Conservation (phyloP, 2,329 filamentous ascomycete genomes). For the Colletotrichum liaoningense region DNA sequence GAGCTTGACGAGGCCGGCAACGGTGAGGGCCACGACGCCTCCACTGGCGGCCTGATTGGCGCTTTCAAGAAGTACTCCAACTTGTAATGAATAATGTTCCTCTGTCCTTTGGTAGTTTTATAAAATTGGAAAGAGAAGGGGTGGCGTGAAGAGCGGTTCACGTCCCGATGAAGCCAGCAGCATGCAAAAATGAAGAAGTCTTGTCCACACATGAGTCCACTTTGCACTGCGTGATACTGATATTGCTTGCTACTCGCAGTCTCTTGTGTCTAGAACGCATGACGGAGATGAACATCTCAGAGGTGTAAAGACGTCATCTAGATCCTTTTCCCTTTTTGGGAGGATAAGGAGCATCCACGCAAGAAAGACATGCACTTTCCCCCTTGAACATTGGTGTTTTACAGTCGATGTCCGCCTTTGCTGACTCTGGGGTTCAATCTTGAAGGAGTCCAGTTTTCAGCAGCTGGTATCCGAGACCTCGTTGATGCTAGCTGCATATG, state of each 20-base stretch:
- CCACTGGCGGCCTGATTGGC: constrained; percentile 88
- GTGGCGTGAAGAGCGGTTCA: constrained; percentile 4
- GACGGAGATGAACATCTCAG: background rate
- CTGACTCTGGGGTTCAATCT: no score
- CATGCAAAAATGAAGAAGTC: background rate
- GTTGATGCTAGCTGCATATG: background rate
- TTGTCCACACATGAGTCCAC: background rate
- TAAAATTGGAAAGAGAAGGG: constrained; percentile 22
- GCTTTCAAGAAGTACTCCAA: constrained; percentile 85
- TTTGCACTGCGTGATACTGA: background rate
- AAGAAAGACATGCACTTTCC: background rate
- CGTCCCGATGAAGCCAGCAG: constrained; percentile 6
- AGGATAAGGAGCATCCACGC: no score
- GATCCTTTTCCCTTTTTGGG: background rate
- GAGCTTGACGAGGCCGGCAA: constrained; percentile 86
- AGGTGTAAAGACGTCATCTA: background rate
- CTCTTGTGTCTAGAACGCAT: background rate
- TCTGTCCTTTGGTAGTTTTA: constrained; percentile 12
- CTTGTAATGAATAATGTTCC: constrained; percentile 50
- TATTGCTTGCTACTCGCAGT: background rate
- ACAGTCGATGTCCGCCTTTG: no score
- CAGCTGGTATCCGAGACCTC: background rate
- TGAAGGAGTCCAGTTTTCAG: no score
- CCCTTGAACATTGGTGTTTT: background rate
- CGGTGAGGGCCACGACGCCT: constrained; percentile 82